Evolutionary conservation across 306 rosid species (phyloP).

Genomic region (Prunus fruticosa): DNA sequence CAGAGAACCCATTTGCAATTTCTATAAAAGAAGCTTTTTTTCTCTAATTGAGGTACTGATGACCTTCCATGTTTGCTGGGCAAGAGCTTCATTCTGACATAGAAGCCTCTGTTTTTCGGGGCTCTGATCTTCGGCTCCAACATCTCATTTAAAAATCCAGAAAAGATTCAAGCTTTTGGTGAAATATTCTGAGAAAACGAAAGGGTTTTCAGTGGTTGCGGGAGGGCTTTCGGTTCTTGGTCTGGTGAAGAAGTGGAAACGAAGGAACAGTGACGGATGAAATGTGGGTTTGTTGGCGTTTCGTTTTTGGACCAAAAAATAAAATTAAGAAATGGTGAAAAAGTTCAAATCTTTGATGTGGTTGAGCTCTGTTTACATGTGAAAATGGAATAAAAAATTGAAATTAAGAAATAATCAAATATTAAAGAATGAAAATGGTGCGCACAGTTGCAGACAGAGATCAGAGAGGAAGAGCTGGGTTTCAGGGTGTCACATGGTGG

Average conservation of each 20-base stretch:
- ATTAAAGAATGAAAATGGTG: neutral
- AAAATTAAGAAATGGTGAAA: neutral
- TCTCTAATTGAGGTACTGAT: conserved; percentile 35
- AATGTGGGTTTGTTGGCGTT: conserved; percentile 46
- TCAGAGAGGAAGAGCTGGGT: neutral
- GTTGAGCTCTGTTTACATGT: neutral
- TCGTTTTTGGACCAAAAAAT: conserved; percentile 35
- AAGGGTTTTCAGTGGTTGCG: conserved; percentile 39
- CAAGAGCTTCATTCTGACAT: conserved; percentile 75
- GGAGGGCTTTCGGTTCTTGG: conserved; percentile 64
- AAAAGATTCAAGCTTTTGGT: neutral
- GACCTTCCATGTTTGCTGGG: conserved; percentile 51
- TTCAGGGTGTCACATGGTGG: conserved; percentile 35
- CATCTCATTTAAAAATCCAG: conserved; percentile 43
- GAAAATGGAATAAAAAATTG: neutral
- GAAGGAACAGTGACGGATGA: conserved; percentile 57
- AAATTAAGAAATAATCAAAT: neutral
- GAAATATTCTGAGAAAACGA: neutral
- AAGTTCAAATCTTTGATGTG: conserved; percentile 3
- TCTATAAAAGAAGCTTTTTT: conserved; percentile 42
- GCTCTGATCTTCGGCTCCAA: conserved; percentile 32
- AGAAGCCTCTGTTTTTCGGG: conserved; percentile 51
- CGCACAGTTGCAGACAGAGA: conserved; percentile 1
- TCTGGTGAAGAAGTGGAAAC: conserved; percentile 48
- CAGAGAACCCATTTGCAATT: conserved; percentile 85